Percentiles rank a stretch among this genome's conserved stretches.
These are phyloP conservation scores for Lepidopterella palustris DNA, from an alignment of 495 filamentous ascomycete species.

Conservation along the genomic window DNA sequence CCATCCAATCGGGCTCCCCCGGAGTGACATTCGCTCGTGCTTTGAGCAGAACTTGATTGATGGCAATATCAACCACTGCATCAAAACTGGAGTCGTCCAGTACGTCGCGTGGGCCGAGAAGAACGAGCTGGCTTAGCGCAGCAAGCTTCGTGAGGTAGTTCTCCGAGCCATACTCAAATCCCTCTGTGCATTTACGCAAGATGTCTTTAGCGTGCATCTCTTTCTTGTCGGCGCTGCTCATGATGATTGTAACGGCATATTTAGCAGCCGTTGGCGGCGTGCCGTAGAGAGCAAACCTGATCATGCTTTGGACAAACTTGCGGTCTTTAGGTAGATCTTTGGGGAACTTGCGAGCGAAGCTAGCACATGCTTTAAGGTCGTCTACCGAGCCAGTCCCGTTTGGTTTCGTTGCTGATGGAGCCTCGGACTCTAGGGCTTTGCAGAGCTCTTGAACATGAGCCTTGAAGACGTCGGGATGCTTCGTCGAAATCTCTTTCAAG, in stretches of 20 bases:
- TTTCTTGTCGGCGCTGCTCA: conserved; percentile 72
- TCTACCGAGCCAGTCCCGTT: conserved; percentile 69
- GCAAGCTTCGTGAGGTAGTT: conserved; percentile 81
- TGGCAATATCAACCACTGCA: conserved; percentile 68
- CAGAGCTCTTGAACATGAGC: conserved; percentile 90
- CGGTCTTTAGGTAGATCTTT: conserved; percentile 78
- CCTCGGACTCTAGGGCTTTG: conserved; percentile 70
- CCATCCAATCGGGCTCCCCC: conserved; percentile 57
- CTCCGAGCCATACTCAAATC: conserved; percentile 67
- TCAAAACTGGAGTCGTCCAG: conserved; percentile 70
- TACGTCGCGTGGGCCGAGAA: conserved; percentile 62
- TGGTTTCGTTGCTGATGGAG: conserved; percentile 57
- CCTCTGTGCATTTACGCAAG: conserved; percentile 61
- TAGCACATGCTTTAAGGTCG: conserved; percentile 85
- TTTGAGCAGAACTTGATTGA: conserved; percentile 66
- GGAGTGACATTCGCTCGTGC: conserved; percentile 51
- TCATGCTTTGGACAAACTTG: conserved; percentile 74
- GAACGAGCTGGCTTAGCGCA: conserved; percentile 72
- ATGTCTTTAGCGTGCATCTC: conserved; percentile 85
- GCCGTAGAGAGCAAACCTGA: conserved; percentile 74
- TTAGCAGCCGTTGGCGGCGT: conserved; percentile 79
- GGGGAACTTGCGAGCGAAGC: conserved; percentile 78
- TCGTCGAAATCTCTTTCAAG: conserved; percentile 83
- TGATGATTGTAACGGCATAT: conserved; percentile 83
- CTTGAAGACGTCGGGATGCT: conserved; percentile 81